Conservation (phyloP, 495 filamentous ascomycete genomes). For the Aspergillus conjunctus region DNA sequence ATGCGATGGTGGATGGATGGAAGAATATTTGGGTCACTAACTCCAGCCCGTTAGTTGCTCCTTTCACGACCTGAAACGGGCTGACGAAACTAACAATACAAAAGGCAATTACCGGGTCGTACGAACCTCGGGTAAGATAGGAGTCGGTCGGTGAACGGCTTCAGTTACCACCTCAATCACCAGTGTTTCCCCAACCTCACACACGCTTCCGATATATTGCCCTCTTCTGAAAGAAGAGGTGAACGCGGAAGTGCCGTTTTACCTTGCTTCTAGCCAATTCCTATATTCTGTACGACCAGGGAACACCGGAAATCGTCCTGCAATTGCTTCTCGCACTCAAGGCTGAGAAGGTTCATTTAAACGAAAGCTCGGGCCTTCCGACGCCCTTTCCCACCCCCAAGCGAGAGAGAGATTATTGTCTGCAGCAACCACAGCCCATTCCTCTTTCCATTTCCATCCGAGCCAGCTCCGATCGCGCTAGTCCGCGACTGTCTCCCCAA, state of each 20-base stretch:
- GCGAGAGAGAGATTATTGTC: not conserved
- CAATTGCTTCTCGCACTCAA: not conserved
- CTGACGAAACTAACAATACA: conserved; percentile 22
- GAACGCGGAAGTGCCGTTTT: too few relatives aligned
- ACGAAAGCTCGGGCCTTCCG: not conserved
- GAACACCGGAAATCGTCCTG: not conserved
- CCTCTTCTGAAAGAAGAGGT: not conserved
- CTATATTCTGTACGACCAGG: not conserved
- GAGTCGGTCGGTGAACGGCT: conserved; percentile 16
- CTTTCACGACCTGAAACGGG: conserved; percentile 21
- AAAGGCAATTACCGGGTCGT: conserved; percentile 18
- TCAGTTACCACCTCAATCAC: not conserved
- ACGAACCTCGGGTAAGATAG: conserved; percentile 32
- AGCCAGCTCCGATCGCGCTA: not conserved
- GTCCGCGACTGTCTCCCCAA: not conserved
- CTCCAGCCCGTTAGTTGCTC: conserved; percentile 9
- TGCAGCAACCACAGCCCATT: not conserved
- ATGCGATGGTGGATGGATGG: not conserved
- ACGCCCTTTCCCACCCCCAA: not conserved
- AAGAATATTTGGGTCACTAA: conserved; percentile 15
- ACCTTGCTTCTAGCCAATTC: not conserved
- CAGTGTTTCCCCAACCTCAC: not conserved
- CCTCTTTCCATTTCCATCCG: conserved; percentile 6
- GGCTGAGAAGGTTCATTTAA: not conserved
- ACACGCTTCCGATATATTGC: not conserved